These are phyloP conservation scores for Cucurbita moschata DNA, from an alignment of 306 rosid genomes.

Conservation along the genomic window DNA sequence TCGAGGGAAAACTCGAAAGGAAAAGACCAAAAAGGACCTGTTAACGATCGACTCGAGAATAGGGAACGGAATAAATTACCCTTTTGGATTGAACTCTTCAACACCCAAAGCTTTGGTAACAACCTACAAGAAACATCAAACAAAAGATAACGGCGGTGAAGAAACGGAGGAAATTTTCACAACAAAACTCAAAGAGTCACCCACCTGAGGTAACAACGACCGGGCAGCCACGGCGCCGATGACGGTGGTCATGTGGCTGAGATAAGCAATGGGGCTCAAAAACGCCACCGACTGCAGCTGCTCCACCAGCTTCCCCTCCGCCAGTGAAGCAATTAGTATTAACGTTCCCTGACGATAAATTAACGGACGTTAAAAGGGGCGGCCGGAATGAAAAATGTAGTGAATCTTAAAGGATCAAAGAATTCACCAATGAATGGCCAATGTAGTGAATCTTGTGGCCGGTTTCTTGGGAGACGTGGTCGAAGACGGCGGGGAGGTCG, in stretches of 20 bases:
- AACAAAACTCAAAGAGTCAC: not conserved
- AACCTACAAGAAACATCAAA: constrained; percentile 32
- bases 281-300: constrained; percentile 61
- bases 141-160: not conserved
- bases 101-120: constrained; percentile 32
- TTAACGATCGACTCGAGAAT: too few relatives aligned
- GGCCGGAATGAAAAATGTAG: too few relatives aligned
- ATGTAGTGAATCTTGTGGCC: constrained; percentile 66
- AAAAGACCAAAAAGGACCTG: too few relatives aligned
- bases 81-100: constrained; percentile 61
- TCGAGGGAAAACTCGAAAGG: too few relatives aligned
- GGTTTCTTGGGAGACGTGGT: constrained; percentile 44
- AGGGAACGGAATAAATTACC: constrained; percentile 8
- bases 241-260: constrained; percentile 56
- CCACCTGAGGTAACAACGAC: constrained; percentile 52
- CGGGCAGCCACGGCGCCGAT: constrained; percentile 49
- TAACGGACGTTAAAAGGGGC: too few relatives aligned
- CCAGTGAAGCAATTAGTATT: constrained; percentile 53
- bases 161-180: not conserved
- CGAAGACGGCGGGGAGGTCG: constrained; percentile 75
- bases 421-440: constrained; percentile 67
- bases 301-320: constrained; percentile 44
- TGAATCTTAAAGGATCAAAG: too few relatives aligned
- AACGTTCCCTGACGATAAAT: constrained; percentile 49
- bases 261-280: constrained; percentile 67